phyloP scores from a whole-genome alignment of 192 early-diverging fungal genomes.

The Funneliformis mosseae region DNA sequence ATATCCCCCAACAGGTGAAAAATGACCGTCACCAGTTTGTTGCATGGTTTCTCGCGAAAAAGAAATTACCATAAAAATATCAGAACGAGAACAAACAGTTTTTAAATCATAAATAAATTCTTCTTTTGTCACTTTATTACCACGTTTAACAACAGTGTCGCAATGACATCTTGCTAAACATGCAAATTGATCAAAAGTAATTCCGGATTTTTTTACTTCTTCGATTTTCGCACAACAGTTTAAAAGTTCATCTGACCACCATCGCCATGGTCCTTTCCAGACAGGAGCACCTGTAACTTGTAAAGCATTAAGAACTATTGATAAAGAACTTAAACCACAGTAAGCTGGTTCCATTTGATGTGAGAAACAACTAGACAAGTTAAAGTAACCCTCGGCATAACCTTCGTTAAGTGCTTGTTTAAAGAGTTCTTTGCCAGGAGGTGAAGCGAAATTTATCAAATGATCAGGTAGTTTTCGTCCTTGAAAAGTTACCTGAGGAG shows the following conservation, averaged over 20 bases:
- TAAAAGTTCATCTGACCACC: constrained; percentile 68
- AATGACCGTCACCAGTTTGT: constrained; percentile 87
- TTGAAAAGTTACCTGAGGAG: constrained; percentile 47
- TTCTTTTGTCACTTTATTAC: constrained; percentile 59
- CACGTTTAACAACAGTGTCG: constrained; percentile 74
- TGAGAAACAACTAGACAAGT: constrained; percentile 86
- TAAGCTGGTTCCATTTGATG: constrained; percentile 88
- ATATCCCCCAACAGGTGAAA: constrained; percentile 84
- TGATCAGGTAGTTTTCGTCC: constrained; percentile 64
- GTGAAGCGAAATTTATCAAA: constrained; percentile 79
- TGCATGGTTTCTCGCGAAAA: constrained; percentile 75
- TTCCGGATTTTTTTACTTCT: constrained; percentile 78
- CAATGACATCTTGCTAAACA: constrained; percentile 91
- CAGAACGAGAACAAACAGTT: constrained; percentile 64
- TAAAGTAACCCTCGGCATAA: constrained; percentile 84
- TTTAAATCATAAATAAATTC: constrained; percentile 83
- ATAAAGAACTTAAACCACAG: constrained; percentile 88
- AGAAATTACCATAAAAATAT: constrained; percentile 85
- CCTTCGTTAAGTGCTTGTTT: constrained; percentile 74
- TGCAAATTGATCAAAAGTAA: constrained; percentile 88
- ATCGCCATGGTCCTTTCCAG: constrained; percentile 92
- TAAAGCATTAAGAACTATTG: constrained; percentile 93
- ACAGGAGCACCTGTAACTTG: constrained; percentile 83
- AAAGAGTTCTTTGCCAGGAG: constrained; percentile 77
- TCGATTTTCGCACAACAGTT: constrained; percentile 69